Conservation (phyloP, 1,284 basidiomycete species). For the Lignosus rhinocerotis region DNA sequence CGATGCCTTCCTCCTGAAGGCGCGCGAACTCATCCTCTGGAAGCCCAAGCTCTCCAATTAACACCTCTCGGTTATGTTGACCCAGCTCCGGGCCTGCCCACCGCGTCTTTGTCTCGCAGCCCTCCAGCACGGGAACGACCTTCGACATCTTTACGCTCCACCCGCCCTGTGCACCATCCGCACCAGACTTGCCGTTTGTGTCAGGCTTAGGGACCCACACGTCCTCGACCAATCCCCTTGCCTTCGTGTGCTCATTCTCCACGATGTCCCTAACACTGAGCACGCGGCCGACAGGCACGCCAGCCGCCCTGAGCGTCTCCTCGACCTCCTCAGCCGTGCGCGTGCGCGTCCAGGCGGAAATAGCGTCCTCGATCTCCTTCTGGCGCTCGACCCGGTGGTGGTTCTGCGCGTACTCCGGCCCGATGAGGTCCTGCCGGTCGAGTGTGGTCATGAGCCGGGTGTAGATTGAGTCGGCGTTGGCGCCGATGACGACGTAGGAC, state of each 20-base stretch:
- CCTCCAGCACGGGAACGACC: conserved; percentile 61
- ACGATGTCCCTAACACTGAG: conserved; percentile 61
- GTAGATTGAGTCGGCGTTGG: conserved; percentile 71
- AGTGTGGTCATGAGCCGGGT: conserved; percentile 62
- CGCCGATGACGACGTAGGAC: conserved; percentile 67
- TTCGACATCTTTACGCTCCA: conserved; percentile 69
- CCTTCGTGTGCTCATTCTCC: conserved; percentile 53
- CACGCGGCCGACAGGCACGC: conserved; percentile 65
- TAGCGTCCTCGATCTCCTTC: conserved; percentile 61
- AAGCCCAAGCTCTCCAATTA: conserved; percentile 51
- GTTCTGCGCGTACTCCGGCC: conserved; percentile 57
- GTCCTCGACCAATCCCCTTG: conserved; percentile 58
- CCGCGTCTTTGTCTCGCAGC: conserved; percentile 52
- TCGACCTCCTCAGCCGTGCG: conserved; percentile 59
- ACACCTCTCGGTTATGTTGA: conserved; percentile 60
- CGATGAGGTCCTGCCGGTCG: conserved; percentile 57
- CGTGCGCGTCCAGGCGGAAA: conserved; percentile 58
- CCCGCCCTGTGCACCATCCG: conserved; percentile 17
- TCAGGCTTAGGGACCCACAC: conserved; percentile 51
- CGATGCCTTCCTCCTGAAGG: conserved; percentile 47
- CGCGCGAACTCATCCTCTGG: conserved; percentile 41
- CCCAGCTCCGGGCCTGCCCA: conserved; percentile 73
- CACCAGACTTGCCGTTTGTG: not conserved
- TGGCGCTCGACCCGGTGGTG: conserved; percentile 59
- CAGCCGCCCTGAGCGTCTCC: conserved; percentile 54